Conservation (phyloP, 2,329 filamentous ascomycete genomes). For the Phyllosticta paracitricarpa region DNA sequence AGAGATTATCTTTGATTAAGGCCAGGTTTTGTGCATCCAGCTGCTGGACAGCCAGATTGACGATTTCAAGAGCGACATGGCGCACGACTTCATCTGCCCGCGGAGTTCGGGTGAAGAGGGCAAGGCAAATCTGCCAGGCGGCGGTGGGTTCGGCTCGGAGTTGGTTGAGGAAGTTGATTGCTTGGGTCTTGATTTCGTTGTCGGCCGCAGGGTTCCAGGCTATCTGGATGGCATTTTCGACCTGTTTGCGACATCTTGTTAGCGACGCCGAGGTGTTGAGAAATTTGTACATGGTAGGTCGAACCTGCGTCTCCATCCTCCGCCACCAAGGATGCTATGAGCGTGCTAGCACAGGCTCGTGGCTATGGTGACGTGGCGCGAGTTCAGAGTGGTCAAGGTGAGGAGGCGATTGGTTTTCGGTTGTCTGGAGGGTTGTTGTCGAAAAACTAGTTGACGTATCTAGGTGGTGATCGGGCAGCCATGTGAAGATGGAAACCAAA, state of each 20-base stretch:
- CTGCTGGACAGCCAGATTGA: constrained; percentile 81
- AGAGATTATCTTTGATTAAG: constrained; percentile 69
- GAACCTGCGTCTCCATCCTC: constrained; percentile 12
- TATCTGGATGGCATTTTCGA: constrained; percentile 92
- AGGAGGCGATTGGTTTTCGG: neutral
- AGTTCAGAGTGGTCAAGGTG: neutral
- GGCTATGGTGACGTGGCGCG: neutral
- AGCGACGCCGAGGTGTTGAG: constrained; percentile 2
- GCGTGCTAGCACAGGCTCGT: neutral
- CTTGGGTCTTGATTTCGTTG: constrained; percentile 64
- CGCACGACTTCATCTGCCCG: constrained; percentile 74
- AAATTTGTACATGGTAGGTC: neutral
- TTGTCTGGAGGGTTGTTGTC: neutral
- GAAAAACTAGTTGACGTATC: constrained; percentile 3
- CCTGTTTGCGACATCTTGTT: constrained; percentile 38
- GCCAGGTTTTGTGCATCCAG: constrained; percentile 63
- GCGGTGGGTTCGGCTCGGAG: constrained; percentile 71
- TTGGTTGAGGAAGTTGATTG: constrained; percentile 68
- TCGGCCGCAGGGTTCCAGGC: constrained; percentile 75
- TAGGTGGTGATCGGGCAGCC: constrained; percentile 10
- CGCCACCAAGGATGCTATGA: constrained; percentile 7
- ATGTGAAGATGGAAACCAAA: neutral
- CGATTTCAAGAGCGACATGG: constrained; percentile 79
- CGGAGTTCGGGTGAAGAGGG: constrained; percentile 72
- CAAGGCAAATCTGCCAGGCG: constrained; percentile 82